A percentile compares a stretch with the other conserved stretches of the same genome.
Evolutionary conservation across 2,329 filamentous ascomycete species (phyloP).

Genomic region (Aureobasidium sp.): DNA sequence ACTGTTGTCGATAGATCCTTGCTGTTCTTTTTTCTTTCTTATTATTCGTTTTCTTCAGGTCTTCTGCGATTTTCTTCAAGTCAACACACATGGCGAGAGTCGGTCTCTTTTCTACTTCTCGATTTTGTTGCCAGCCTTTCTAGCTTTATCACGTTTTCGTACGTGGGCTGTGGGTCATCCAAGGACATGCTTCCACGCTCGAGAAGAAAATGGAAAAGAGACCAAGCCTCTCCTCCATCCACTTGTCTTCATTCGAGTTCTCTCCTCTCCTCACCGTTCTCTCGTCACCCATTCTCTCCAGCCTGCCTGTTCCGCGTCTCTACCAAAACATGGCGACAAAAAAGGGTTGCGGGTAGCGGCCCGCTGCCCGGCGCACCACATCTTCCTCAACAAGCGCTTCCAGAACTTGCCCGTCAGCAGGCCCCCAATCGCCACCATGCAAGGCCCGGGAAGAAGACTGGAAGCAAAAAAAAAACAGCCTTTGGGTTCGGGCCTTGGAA

Average conservation of each 20-base stretch:
- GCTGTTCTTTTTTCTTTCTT: not conserved
- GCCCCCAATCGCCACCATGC: not conserved
- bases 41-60: no score
- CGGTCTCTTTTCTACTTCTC: no score
- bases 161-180: no score
- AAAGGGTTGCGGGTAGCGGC: not conserved
- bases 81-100: no score
- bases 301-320: not conserved
- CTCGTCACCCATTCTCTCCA: not conserved
- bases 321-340: not conserved
- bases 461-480: no score
- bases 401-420: not conserved
- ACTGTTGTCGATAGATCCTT: not conserved
- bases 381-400: not conserved
- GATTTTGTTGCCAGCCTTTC: no score
- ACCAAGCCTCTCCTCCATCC: no score
- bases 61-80: no score
- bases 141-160: no score
- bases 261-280: not conserved
- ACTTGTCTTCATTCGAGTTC: no score
- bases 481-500: not conserved
- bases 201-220: no score
- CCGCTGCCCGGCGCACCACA: not conserved
- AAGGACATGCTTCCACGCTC: no score
- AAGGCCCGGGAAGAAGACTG: not conserved